These are phyloP conservation scores for Trifolium repens DNA, from an alignment of 306 rosid genomes.

Conservation along the genomic window DNA sequence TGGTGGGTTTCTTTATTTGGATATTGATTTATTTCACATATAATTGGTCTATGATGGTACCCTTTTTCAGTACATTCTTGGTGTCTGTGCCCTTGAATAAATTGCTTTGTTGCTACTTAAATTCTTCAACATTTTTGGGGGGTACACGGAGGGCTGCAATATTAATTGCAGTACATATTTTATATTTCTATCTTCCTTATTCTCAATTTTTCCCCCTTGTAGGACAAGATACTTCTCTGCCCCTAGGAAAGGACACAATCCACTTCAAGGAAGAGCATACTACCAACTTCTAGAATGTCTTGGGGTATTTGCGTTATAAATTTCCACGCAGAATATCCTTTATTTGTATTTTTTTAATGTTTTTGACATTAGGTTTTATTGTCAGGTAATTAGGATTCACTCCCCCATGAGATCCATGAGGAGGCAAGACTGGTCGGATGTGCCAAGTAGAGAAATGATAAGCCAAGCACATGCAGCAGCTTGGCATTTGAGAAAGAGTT, in stretches of 20 bases:
- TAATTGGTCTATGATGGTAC: neutral
- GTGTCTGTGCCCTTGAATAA: slow-evolving; percentile 14
- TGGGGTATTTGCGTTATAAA: slow-evolving; percentile 67
- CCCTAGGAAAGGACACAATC: slow-evolving; percentile 97
- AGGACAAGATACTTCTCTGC: slow-evolving; percentile 96
- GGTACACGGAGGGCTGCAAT: neutral
- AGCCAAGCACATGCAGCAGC: slow-evolving; percentile 87
- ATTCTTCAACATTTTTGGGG: slow-evolving; percentile 9
- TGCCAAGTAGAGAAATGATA: slow-evolving; percentile 71
- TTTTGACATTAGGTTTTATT: slow-evolving; percentile 35
- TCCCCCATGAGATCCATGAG: slow-evolving; percentile 95
- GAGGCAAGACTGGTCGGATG: slow-evolving; percentile 90
- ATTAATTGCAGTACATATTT: slow-evolving; percentile 6
- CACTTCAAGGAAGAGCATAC: slow-evolving; percentile 99
- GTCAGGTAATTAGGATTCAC: slow-evolving; percentile 92
- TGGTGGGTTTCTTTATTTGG: slow-evolving; percentile 64
- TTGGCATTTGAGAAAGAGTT: slow-evolving; percentile 61
- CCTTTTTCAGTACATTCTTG: neutral
- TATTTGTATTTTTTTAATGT: slow-evolving; percentile 9
- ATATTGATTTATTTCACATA: slow-evolving; percentile 15
- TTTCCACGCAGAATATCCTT: slow-evolving; percentile 13
- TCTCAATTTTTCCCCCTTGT: slow-evolving; percentile 26
- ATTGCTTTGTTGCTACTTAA: slow-evolving; percentile 34
- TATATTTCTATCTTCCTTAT: slow-evolving; percentile 14
- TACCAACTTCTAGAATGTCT: slow-evolving; percentile 98